Evolutionary conservation across 805 yeast species (phyloP).

Genomic region (Yamadazyma kitorensis): DNA sequence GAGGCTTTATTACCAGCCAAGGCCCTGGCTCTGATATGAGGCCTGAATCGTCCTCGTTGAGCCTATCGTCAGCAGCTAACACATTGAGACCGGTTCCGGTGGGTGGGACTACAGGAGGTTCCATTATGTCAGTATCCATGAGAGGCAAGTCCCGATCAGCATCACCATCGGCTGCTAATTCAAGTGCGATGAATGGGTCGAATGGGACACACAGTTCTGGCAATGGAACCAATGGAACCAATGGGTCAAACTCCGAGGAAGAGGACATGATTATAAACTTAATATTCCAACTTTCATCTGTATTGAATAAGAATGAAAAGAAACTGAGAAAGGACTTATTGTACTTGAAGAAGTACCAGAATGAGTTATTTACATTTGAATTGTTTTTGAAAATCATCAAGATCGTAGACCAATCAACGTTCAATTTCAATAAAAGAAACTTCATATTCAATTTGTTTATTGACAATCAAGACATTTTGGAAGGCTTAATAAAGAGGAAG

Average conservation of each 20-base stretch:
- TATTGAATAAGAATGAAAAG: slow-evolving; percentile 42
- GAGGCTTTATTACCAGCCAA: too few species aligned
- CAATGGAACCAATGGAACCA: slow-evolving; percentile 4
- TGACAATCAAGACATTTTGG: slow-evolving; percentile 35
- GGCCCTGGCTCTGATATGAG: too few species aligned
- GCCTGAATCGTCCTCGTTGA: too few species aligned
- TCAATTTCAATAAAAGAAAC: slow-evolving; percentile 59
- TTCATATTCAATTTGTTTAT: slow-evolving; percentile 63
- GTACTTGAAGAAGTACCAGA: slow-evolving; percentile 47
- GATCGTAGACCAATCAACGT: slow-evolving; percentile 56
- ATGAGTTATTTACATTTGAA: slow-evolving; percentile 53
- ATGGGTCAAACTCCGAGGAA: slow-evolving; percentile 3
- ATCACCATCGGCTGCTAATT: too few species aligned
- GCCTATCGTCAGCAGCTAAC: too few species aligned
- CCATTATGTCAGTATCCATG: too few species aligned
- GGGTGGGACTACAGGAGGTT: too few species aligned
- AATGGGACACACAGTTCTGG: background rate
- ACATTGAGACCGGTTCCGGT: too few species aligned
- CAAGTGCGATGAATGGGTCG: too few species aligned
- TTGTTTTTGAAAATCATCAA: slow-evolving; percentile 50
- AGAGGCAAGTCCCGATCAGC: too few species aligned
- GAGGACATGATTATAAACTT: slow-evolving; percentile 23
- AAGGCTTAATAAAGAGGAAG: slow-evolving; percentile 10
- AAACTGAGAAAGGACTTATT: slow-evolving; percentile 58
- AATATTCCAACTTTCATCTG: slow-evolving; percentile 51